A percentile compares a stretch with the other conserved stretches of the same genome.
phyloP scores from a whole-genome alignment of 176 grass and related monocot genomes.

The Chloris gayana region DNA sequence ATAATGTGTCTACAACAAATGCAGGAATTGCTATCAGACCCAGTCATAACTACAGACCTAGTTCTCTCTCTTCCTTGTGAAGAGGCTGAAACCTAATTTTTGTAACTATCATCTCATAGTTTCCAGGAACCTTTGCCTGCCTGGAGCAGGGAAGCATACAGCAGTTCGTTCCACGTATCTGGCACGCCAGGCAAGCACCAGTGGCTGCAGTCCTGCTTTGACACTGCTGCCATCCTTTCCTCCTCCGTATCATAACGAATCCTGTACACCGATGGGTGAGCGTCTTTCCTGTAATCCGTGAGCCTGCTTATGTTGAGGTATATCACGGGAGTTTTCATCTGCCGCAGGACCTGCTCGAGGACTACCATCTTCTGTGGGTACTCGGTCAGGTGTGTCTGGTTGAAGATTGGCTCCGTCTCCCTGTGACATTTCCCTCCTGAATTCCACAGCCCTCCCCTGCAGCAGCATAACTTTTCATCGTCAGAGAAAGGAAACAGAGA shows the following conservation, averaged over 20 bases:
- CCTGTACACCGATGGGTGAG: slow-evolving; percentile 78
- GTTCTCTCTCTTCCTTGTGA: not conserved
- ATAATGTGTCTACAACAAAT: not conserved
- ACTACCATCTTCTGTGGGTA: slow-evolving; percentile 82
- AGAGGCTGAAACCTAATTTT: not conserved
- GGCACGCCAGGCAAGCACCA: slow-evolving; percentile 94
- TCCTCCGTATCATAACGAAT: slow-evolving; percentile 51
- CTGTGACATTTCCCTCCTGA: slow-evolving; percentile 79
- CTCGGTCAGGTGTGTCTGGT: slow-evolving; percentile 60
- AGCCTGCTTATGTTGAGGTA: slow-evolving; percentile 88
- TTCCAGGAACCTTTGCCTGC: slow-evolving; percentile 76
- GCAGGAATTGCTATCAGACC: slow-evolving; percentile 14
- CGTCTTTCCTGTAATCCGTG: slow-evolving; percentile 90
- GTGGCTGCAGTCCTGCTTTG: slow-evolving; percentile 92
- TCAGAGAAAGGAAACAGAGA: not conserved
- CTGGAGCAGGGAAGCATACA: slow-evolving; percentile 74
- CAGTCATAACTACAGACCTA: slow-evolving; percentile 9
- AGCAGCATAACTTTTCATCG: slow-evolving; percentile 5
- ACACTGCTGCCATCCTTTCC: slow-evolving; percentile 59
- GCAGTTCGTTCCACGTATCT: slow-evolving; percentile 87
- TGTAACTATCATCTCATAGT: slow-evolving; percentile 32
- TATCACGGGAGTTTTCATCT: slow-evolving; percentile 78
- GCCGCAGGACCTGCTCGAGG: slow-evolving; percentile 61
- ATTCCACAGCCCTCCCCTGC: slow-evolving; percentile 91
- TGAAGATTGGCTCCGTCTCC: slow-evolving; percentile 85